These are phyloP conservation scores for Apium graveolens DNA, from an alignment of 129 eudicot species.

Conservation along the genomic window DNA sequence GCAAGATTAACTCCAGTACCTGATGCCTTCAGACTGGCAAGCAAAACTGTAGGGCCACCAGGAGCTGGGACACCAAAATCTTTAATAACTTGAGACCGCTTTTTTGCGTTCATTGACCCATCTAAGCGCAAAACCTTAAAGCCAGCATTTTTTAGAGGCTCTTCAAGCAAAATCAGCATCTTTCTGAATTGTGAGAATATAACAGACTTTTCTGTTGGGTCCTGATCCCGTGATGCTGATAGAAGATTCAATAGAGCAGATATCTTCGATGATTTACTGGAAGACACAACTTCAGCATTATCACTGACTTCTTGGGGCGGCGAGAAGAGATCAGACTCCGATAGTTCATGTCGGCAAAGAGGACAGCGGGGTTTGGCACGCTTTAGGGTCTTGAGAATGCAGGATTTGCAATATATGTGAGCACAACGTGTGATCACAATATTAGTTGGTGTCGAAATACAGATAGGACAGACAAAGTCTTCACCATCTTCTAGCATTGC, in stretches of 20 bases:
- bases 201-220: constrained; percentile 48
- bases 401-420: constrained; percentile 61
- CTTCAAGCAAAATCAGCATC: constrained; percentile 62
- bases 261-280: constrained; percentile 52
- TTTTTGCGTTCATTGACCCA: constrained; percentile 66
- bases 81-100: constrained; percentile 44
- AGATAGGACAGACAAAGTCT: constrained; percentile 85
- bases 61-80: constrained; percentile 40
- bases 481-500: constrained; percentile 63
- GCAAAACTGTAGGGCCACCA: constrained; percentile 59
- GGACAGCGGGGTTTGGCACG: constrained; percentile 59
- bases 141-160: constrained; percentile 64
- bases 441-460: constrained; percentile 73
- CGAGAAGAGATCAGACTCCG: constrained; percentile 60
- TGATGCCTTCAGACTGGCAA: constrained; percentile 79
- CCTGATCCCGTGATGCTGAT: constrained; percentile 34
- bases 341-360: constrained; percentile 56
- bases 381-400: constrained; percentile 59
- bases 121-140: constrained; percentile 63
- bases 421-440: constrained; percentile 72
- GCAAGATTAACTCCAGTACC: constrained; percentile 79
- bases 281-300: constrained; percentile 10
- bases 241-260: constrained; percentile 53
- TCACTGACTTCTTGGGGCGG: constrained; percentile 48
- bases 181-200: constrained; percentile 75